These are phyloP conservation scores for Sporopachydermia cereana DNA, from an alignment of 1,139 yeast genomes.

Conservation along the genomic window DNA sequence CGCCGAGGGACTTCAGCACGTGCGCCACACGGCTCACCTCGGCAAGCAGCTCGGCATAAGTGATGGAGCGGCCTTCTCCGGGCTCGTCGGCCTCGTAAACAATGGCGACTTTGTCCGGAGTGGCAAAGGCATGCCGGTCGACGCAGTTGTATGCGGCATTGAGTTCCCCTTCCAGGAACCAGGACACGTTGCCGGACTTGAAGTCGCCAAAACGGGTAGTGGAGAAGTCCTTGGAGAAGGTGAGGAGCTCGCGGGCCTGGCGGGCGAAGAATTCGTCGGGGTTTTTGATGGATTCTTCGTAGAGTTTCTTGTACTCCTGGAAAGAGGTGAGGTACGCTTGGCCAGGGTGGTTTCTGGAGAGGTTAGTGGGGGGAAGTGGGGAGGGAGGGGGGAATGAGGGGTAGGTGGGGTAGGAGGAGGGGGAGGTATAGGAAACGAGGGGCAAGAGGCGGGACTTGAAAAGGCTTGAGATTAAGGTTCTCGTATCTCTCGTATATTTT, in stretches of 20 bases:
- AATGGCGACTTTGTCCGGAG: conserved; percentile 75
- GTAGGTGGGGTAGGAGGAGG: too few species aligned
- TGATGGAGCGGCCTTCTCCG: conserved; percentile 55
- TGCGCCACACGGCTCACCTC: conserved; percentile 83
- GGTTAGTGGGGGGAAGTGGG: conserved; percentile 7
- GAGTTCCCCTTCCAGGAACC: conserved; percentile 90
- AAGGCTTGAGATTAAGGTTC: not conserved
- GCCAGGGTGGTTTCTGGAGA: conserved; percentile 23
- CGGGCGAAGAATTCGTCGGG: conserved; percentile 83
- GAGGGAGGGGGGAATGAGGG: conserved; percentile 15
- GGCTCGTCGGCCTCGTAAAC: conserved; percentile 95
- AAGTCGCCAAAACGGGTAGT: conserved; percentile 61
- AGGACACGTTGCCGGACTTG: conserved; percentile 70
- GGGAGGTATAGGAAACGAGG: not conserved
- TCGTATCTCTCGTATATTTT: too few species aligned
- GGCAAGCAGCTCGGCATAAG: conserved; percentile 77
- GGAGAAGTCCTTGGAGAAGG: conserved; percentile 78
- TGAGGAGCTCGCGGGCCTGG: conserved; percentile 62
- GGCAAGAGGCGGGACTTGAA: not conserved
- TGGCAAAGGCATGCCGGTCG: conserved; percentile 84
- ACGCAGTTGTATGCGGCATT: conserved; percentile 94
- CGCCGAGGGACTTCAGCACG: conserved; percentile 53
- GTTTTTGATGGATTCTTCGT: conserved; percentile 64
- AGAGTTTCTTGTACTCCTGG: conserved; percentile 65
- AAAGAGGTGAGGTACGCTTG: conserved; percentile 30